These are phyloP conservation scores for Osmanthus fragrans DNA, from an alignment of 257 asterid species.

Conservation along the genomic window DNA sequence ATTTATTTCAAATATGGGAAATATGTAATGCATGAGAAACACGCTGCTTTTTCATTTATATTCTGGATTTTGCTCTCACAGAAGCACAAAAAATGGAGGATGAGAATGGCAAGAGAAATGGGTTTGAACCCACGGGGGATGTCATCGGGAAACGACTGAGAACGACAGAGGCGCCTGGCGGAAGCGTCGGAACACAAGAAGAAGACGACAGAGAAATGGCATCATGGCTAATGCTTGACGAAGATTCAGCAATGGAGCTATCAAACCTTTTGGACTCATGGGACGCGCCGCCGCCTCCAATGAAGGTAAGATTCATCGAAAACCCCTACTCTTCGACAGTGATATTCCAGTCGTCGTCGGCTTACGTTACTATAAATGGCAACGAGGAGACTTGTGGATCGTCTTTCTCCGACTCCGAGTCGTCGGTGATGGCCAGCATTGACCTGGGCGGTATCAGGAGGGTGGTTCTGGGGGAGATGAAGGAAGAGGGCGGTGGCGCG, in stretches of 20 bases:
- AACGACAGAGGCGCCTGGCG: conserved; percentile 12
- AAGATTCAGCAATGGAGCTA: conserved; percentile 50
- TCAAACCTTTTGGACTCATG: conserved; percentile 46
- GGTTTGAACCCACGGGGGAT: not conserved
- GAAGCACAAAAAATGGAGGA: conserved; percentile 21
- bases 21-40: not conserved
- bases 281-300: conserved; percentile 34
- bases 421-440: conserved; percentile 71
- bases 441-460: conserved; percentile 45
- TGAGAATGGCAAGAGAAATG: conserved; percentile 17
- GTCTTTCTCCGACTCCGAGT: conserved; percentile 63
- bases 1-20: too few species aligned
- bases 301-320: conserved; percentile 58
- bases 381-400: conserved; percentile 81
- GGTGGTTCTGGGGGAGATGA: conserved; percentile 3
- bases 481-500: conserved; percentile 27
- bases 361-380: conserved; percentile 64
- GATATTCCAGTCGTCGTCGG: conserved; percentile 55
- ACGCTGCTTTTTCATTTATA: not conserved
- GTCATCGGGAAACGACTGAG: not conserved
- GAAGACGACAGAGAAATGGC: conserved; percentile 24
- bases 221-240: conserved; percentile 49
- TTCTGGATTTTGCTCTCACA: too few species aligned
- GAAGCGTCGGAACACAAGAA: not conserved
- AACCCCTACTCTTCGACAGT: conserved; percentile 49